Evolutionary conservation across 2,329 filamentous ascomycete genomes (phyloP), one percentile per base, ranked within the genome.

Genomic region (Tolypocladium endophyticum): DNA sequence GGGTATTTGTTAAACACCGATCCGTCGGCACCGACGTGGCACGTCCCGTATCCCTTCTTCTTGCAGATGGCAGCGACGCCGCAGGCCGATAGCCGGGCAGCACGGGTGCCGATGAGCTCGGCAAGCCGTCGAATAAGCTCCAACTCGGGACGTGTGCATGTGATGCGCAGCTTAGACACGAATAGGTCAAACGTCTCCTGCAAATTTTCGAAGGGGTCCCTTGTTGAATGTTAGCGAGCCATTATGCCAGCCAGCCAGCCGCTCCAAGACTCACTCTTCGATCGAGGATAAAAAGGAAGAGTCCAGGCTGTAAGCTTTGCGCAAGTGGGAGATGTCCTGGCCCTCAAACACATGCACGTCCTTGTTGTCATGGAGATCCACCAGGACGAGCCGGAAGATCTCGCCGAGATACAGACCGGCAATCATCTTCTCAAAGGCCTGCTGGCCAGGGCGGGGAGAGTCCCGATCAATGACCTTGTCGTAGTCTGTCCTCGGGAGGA

Each of bases 1-100:
- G 94, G 94, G 77, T 99, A 99, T 75, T 97, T 97, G 82, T 96
- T 97, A 80, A 99, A 99, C 59, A 99, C 93, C 23, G 90, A 96
- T 43, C 94, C 94, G 71, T 99, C 94, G 57, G 94, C 94, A 68
- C 94, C 94, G 50, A 99, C 94, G 74, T 97, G 94, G 79, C 90
- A 96, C 43, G 84, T 82, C 70, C 88, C 77, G 75, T 92, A 93
- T 66, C 85, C 83, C 84, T 97, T 97, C 87, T 97, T 97, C 78
- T 88, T 95, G 83, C 89, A 92, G 70, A 99, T 97, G 61, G 93
- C 94, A 16, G 93, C 92, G 59, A 99, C 90, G 76, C 94, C 94
- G 70, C 94, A 97, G 33, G 93, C 87, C 20, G 92, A 96, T 58
- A 99, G 84, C 63, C 94, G 90, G 55, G 94, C 94, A 36, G 92